Conservation (phyloP, 2,329 filamentous ascomycete species). For the Fusarium ambrosium region DNA sequence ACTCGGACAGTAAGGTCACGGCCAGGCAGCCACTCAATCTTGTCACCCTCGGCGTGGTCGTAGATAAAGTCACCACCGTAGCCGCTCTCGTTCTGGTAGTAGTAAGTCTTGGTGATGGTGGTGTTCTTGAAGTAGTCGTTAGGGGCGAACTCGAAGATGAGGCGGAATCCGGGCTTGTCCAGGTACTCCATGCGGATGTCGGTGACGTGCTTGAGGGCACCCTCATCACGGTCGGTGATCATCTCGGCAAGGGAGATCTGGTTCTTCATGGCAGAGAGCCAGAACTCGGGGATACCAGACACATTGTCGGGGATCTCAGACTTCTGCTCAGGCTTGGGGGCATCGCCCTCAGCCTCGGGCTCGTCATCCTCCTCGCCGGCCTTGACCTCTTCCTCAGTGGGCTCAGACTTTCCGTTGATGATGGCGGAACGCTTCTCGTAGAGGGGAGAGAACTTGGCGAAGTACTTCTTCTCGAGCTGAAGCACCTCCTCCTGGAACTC, state of each 20-base stretch:
- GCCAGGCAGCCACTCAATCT: conserved; percentile 95
- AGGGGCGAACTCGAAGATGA: conserved; percentile 96
- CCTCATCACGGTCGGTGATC: conserved; percentile 98
- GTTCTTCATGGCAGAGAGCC: conserved; percentile 99
- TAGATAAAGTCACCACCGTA: conserved; percentile 99
- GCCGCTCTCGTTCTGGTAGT: conserved; percentile 97
- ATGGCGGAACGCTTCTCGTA: conserved; percentile 96
- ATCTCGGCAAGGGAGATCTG: conserved; percentile 97
- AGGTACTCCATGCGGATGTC: conserved; percentile 99
- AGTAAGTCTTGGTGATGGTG: conserved; percentile 97
- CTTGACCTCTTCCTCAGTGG: conserved; percentile 87
- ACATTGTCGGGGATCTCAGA: conserved; percentile 68
- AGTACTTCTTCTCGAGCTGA: conserved; percentile 99
- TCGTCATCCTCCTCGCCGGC: conserved; percentile 86
- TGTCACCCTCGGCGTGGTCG: conserved; percentile 97
- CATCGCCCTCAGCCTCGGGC: conserved; percentile 77
- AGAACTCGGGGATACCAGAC: conserved; percentile 97
- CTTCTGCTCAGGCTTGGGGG: conserved; percentile 69
- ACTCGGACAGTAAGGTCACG: conserved; percentile 95
- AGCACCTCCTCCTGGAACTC: conserved; percentile 99
- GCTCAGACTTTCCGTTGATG: conserved; percentile 88
- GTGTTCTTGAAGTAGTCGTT: conserved; percentile 99
- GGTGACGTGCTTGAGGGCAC: conserved; percentile 87
- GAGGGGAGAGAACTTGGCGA: conserved; percentile 96
- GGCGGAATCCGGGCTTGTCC: conserved; percentile 96